A percentile compares a stretch with the other conserved stretches of the same genome.
Conservation (phyloP, 1,284 basidiomycete species). For the Ganoderma meredithae region DNA sequence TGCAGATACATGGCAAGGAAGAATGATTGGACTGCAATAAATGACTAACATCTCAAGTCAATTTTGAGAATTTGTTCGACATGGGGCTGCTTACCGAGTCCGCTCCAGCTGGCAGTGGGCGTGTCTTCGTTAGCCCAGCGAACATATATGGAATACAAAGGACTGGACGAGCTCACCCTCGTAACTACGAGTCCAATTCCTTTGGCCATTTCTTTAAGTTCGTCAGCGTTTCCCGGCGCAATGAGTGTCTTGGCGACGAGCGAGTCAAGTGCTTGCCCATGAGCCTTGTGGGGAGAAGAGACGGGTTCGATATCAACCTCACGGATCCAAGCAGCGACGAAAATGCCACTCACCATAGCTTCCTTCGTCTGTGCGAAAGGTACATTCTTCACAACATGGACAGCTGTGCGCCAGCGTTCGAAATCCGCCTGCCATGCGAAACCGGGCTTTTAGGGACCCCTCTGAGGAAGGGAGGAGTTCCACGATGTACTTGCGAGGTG, state of each 20-base stretch:
- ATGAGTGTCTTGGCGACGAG: neutral
- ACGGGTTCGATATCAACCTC: neutral
- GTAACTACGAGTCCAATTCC: neutral
- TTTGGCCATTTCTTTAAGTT: neutral
- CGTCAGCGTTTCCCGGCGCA: neutral
- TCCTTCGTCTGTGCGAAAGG: slow-evolving; percentile 14
- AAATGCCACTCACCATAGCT: slow-evolving; percentile 8
- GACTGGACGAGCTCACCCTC: neutral
- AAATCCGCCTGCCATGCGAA: slow-evolving; percentile 7
- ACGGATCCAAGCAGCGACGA: neutral
- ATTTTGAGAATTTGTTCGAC: too few relatives aligned
- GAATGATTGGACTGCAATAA: neutral
- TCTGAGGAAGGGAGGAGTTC: slow-evolving; percentile 11
- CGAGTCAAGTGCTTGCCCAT: neutral
- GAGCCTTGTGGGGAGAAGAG: neutral
- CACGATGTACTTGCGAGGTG: slow-evolving; percentile 12
- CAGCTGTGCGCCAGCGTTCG: slow-evolving; percentile 36
- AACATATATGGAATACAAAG: neutral
- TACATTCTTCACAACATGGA: slow-evolving; percentile 16
- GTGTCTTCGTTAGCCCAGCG: neutral
- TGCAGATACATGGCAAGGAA: neutral
- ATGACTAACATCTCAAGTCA: neutral
- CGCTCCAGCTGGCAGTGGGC: neutral
- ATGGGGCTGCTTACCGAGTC: neutral
- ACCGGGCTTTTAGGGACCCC: slow-evolving; percentile 15